Conservation (phyloP, 352 stramenopile genomes). For the Pythium coloratum region DNA sequence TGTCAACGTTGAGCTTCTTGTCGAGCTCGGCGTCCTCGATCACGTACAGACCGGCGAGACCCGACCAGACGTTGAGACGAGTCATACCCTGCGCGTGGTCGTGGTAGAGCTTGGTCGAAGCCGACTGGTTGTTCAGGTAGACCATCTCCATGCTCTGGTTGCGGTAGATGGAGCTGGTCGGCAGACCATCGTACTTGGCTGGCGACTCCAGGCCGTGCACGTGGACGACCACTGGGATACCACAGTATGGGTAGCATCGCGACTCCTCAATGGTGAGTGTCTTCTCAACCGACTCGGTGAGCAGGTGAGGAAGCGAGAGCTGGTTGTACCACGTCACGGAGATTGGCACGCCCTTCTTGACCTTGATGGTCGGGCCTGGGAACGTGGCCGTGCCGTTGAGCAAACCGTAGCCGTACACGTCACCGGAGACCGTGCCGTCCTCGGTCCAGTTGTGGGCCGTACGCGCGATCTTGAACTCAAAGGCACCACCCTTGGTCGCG, state of each 20-base stretch:
- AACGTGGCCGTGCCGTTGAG: slow-evolving; percentile 29
- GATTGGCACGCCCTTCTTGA: slow-evolving; percentile 35
- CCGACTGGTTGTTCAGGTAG: slow-evolving; percentile 74
- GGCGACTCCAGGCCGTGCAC: slow-evolving; percentile 70
- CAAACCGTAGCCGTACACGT: slow-evolving; percentile 38
- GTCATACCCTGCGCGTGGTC: slow-evolving; percentile 71
- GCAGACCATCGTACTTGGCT: slow-evolving; percentile 60
- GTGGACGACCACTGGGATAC: slow-evolving; percentile 56
- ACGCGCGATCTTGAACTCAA: slow-evolving; percentile 40
- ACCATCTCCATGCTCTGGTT: slow-evolving; percentile 58
- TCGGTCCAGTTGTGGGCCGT: slow-evolving; percentile 33
- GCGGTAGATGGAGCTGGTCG: slow-evolving; percentile 55
- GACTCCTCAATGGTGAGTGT: slow-evolving; percentile 48
- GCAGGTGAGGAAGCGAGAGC: slow-evolving; percentile 45
- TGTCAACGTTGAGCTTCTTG: slow-evolving; percentile 47
- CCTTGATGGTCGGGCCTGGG: slow-evolving; percentile 38
- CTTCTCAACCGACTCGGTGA: slow-evolving; percentile 49
- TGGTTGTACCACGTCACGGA: slow-evolving; percentile 46
- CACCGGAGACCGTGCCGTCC: slow-evolving; percentile 25
- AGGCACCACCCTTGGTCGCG: slow-evolving; percentile 32
- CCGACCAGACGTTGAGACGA: slow-evolving; percentile 63
- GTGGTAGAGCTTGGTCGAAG: slow-evolving; percentile 71
- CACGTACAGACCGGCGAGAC: slow-evolving; percentile 61
- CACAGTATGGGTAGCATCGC: slow-evolving; percentile 65
- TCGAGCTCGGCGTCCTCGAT: slow-evolving; percentile 53